Evolutionary conservation across 2,329 filamentous ascomycete genomes (phyloP).

Genomic region (Cercospora sp.): DNA sequence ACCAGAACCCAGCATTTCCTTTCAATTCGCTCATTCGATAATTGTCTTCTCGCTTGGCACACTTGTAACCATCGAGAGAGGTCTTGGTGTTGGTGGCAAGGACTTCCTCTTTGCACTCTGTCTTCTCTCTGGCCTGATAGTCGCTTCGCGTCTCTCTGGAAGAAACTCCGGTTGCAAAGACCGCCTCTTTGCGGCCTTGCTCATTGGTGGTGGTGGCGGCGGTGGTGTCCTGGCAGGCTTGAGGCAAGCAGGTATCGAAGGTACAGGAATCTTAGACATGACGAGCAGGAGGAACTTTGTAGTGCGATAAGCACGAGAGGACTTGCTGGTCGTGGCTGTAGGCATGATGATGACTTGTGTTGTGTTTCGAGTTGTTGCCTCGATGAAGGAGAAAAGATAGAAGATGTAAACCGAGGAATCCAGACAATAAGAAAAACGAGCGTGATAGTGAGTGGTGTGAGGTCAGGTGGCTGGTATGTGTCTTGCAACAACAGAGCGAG

Average conservation of each 20-base stretch:
- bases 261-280: constrained; percentile 3
- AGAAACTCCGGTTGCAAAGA: constrained; percentile 1
- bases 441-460: neutral
- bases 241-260: neutral
- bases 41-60: neutral
- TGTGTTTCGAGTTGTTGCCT: neutral
- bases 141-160: constrained; percentile 4
- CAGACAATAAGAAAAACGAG: neutral
- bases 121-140: neutral
- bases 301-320: constrained; percentile 4
- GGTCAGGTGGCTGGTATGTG: neutral
- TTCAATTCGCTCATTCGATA: neutral
- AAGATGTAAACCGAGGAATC: neutral
- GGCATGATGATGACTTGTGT: neutral
- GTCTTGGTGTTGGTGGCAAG: neutral
- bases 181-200: neutral
- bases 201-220: neutral
- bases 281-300: constrained; percentile 12
- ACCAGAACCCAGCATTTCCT: neutral
- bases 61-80: neutral
- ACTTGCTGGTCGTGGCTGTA: neutral
- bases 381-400: neutral
- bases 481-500: neutral
- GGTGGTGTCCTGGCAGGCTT: neutral
- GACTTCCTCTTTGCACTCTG: neutral